Evolutionary conservation across 352 stramenopile species (phyloP), one percentile per base, ranked within the genome.

Genomic region (Phytopythium kandeliae): DNA sequence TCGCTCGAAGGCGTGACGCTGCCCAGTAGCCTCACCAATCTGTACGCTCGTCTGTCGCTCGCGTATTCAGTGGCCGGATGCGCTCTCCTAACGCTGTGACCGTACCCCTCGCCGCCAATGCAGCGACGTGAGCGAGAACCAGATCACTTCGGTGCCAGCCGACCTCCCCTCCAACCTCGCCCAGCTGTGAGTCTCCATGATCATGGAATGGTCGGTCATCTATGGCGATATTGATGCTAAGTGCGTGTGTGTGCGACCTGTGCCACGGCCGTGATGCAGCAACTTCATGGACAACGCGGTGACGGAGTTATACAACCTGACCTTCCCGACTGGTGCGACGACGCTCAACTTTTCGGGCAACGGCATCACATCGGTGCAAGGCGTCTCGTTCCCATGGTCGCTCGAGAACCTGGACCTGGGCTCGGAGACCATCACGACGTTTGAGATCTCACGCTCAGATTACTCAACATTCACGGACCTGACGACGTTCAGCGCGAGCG

Each of bases 391-490:
- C 55, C 77, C 79, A 8, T 58, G 73, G 37, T 57, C 60, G 1
- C 55, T 91, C 16, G 57, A 71, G 4, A 72, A 65, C 6, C 54
- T 89, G 35, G 63, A 77, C 26, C 48, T 91, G n/a, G 75, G 69
- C 26, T 42, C 40, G 1, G 62, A 63, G 34, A 55, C 68, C 46
- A 88, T 91, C 59, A 71, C 57, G 9, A 71, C 73, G n/a, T 80
- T 91, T 30, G 79, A 89, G 50, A 74, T 91, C 40, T 83, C 68
- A 1, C 70, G 71, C 2, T 81, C 74, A 0, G 79, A 90, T 48
- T 74, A 85, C 57, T 60, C 61, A 12, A 85, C 61, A 0, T 72
- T 90, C 38, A 66, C 74, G 58, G 58, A 63, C 12, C 51, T 86
- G 11, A 59, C 72, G 13, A 54, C 41, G 2, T 75, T 90, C 34